Conservation (phyloP, 768 basidiomycete species). For the Termitomyces sp. region DNA sequence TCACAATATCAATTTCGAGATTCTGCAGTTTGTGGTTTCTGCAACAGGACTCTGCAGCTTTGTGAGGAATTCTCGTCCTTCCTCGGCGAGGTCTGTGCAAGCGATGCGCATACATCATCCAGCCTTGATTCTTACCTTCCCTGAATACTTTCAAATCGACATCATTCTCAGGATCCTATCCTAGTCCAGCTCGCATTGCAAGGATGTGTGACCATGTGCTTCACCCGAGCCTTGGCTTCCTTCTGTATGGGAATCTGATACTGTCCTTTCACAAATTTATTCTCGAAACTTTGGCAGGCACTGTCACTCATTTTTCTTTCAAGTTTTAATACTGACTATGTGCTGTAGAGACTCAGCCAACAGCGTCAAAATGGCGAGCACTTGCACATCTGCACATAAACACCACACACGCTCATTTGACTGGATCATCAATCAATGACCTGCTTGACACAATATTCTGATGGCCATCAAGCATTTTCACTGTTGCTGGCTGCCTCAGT, state of each 20-base stretch:
- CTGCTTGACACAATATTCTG: slow-evolving; percentile 70
- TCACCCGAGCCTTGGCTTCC: slow-evolving; percentile 59
- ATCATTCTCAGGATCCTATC: slow-evolving; percentile 72
- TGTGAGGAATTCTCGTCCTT: slow-evolving; percentile 31
- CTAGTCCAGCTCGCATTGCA: slow-evolving; percentile 75
- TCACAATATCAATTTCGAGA: slow-evolving; percentile 75
- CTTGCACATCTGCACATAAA: slow-evolving; percentile 68
- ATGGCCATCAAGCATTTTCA: slow-evolving; percentile 64
- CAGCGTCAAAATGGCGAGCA: slow-evolving; percentile 72
- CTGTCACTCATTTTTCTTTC: slow-evolving; percentile 13
- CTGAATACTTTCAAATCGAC: slow-evolving; percentile 53
- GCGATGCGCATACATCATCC: slow-evolving; percentile 52
- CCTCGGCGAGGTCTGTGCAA: slow-evolving; percentile 39
- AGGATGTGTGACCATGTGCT: slow-evolving; percentile 61
- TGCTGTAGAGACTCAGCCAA: slow-evolving; percentile 64
- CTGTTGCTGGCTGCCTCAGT: slow-evolving; percentile 54
- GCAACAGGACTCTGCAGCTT: slow-evolving; percentile 66
- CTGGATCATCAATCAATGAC: slow-evolving; percentile 64
- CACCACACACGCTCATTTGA: slow-evolving; percentile 58
- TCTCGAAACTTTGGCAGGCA: slow-evolving; percentile 51
- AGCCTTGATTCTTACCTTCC: slow-evolving; percentile 62
- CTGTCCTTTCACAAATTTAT: slow-evolving; percentile 57
- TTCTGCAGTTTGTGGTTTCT: slow-evolving; percentile 73
- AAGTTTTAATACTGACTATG: slow-evolving; percentile 4
- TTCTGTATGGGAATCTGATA: slow-evolving; percentile 76